Base-by-base conservation (phyloP, 2,329 filamentous ascomycete genomes). In the Paraconiothyrium brasiliense region DNA sequence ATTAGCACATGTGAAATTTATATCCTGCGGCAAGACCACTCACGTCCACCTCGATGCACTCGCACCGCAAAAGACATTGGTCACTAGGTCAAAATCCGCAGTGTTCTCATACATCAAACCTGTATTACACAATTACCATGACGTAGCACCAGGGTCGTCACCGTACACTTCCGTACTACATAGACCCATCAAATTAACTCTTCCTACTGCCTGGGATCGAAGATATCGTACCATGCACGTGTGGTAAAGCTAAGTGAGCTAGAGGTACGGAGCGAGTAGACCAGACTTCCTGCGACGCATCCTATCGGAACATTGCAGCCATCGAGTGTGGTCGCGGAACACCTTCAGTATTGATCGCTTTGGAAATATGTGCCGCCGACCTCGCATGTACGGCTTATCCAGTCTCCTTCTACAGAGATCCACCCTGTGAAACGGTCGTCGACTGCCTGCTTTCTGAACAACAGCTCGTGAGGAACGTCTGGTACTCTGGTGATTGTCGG, bases 401-500 rank as follows among this genome's bases (percentile, higher is more conserved):
- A 74, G 8, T 7, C 27, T 10, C 65, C 65, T 13, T 41, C 49
- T 8, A 52, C 49, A 1, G 57, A 60, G 2, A 72, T 39, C 72
- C 72, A 74, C 54, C 71, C 71, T 50, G 73, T 71, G 54, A 67
- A 71, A 13, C 63, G 59, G 41, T 65, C 61, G 39, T 71, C 54
- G 51, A 70, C 30, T 16, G 8, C 67, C 47, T 73, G 72, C 47
- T 67, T 72, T 44, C 59, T 69, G 27, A 30, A 30, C 4, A 72
- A 57, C 4, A 74, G 62, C 57, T 73, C 68, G 39, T 65, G 44
- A 9, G 63, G 59, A 32, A 64, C 44, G 22, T 69, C 54, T 9
- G 71, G 69, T 10, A 66, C 69, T 27, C 65, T 61, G 32, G 72
- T 74, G 32, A 74, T 74, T 14, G 71, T 70, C 22, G 71, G 67